A percentile compares a stretch with the other conserved stretches of the same genome.
Conservation (phyloP, 2,329 filamentous ascomycete genomes). For the Acrodontium crateriforme region DNA sequence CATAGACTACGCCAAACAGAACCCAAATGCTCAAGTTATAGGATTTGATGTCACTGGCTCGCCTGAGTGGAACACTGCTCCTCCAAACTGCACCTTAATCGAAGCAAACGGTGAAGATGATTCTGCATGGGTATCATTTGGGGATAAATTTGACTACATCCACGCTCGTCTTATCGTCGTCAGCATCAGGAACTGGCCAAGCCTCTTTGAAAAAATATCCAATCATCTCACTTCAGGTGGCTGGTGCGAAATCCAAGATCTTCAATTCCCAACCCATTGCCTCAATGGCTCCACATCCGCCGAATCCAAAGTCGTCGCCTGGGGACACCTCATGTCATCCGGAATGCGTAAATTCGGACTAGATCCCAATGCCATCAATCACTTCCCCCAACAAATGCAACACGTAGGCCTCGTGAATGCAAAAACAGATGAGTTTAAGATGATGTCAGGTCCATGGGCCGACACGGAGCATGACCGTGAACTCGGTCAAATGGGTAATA, state of each 20-base stretch:
- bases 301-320: too few species aligned
- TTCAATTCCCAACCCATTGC: slow-evolving; percentile 4
- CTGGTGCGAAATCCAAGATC: slow-evolving; percentile 6
- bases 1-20: slow-evolving; percentile 7
- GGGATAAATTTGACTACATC: slow-evolving; percentile 5
- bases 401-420: too few species aligned
- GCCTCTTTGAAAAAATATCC: slow-evolving; percentile 4
- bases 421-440: too few species aligned
- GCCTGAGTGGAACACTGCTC: slow-evolving; percentile 1
- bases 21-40: slow-evolving; percentile 16
- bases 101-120: slow-evolving; percentile 6
- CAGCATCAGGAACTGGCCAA: slow-evolving; percentile 8
- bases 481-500: too few species aligned
- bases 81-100: slow-evolving; percentile 6
- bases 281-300: too few species aligned
- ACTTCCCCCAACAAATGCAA: too few species aligned
- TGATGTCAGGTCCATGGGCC: too few species aligned
- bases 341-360: too few species aligned
- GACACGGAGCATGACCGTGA: too few species aligned
- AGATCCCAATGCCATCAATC: too few species aligned
- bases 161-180: slow-evolving; percentile 8
- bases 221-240: slow-evolving; percentile 7
- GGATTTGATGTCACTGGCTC: slow-evolving; percentile 19
- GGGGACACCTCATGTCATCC: too few species aligned
- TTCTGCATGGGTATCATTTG: neutral